Evolutionary conservation across 2,329 filamentous ascomycete genomes (phyloP), one percentile per base, ranked within the genome.

Genomic region (Diaporthe velutina): DNA sequence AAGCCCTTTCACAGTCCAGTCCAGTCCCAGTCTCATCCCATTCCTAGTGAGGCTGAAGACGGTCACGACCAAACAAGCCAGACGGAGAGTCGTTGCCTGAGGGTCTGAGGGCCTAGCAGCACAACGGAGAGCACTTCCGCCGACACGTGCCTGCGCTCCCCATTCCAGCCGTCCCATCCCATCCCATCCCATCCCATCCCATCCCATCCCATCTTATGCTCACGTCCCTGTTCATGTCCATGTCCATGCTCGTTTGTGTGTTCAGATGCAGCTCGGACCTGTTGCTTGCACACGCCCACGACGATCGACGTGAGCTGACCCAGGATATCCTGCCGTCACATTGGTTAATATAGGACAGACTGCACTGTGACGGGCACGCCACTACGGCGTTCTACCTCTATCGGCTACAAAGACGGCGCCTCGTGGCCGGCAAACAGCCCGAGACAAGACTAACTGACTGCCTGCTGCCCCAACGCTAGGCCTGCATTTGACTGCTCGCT

Each of bases 371-470:
- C 13, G 40, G 33, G 54, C 68, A 60, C 40, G 42, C 38, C 40
- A 48, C 54, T 15, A 33, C 64, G 64, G 33, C 58, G 19, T 35
- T 25, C n/a, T 19, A 35, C 28, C 48, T 48, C 28, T 25, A 17
- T 74, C 71, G 70, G 70, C 73, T 73, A 74, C 75, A 73, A 70
- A 48, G 50, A 73, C 70, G n/a, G 54, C 70, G 73, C 73, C 73
- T 74, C 73, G 75, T 76, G 73, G 75, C 75, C 75, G 75, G 73
- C 45, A 54, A 38, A 25, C 40, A 72, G 71, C 48, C 75, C 75
- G 75, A 76, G 73, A 76, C 75, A 74, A 38, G 17, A 61, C 71
- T 67, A 15, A 61, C 71, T 67, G 17, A 52, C 42, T 42, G 48
- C 70, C 57, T 60, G 33, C 66, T 52, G 40, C 50, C 25, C 66